Evolutionary conservation across 192 early-diverging fungal genomes (phyloP).

Genomic region (Gonapodya sp.): DNA sequence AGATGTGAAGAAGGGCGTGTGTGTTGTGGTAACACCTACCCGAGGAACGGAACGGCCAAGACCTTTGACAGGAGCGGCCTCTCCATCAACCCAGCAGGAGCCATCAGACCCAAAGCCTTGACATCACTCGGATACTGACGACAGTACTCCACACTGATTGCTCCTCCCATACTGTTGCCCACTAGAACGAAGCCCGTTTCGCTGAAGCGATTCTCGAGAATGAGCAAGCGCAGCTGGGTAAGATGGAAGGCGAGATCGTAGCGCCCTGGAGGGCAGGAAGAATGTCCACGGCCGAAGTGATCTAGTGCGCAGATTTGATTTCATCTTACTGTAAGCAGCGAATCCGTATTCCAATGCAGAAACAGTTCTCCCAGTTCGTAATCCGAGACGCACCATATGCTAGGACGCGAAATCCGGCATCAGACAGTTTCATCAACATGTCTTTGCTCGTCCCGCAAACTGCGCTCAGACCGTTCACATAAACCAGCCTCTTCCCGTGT

Average conservation of each 20-base stretch:
- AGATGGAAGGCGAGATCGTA: not conserved
- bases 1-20: too few relatives aligned
- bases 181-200: not conserved
- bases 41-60: not conserved
- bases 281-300: not conserved
- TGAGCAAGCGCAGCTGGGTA: not conserved
- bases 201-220: not conserved
- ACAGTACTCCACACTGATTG: not conserved
- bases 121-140: not conserved
- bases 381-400: not conserved
- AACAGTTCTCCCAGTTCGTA: too few relatives aligned
- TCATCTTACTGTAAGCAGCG: not conserved
- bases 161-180: not conserved
- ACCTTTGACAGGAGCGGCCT: not conserved
- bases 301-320: not conserved
- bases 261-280: not conserved
- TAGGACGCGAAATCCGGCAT: not conserved
- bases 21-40: not conserved
- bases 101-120: not conserved
- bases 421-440: not conserved
- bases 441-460: not conserved
- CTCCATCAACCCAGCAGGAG: not conserved
- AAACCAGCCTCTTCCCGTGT: not conserved
- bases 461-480: not conserved
- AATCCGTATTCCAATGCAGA: not conserved